Percentiles rank a stretch among this genome's conserved stretches.
Conservation (phyloP, 352 stramenopile genomes). For the Phytophthora pseudosyringae region DNA sequence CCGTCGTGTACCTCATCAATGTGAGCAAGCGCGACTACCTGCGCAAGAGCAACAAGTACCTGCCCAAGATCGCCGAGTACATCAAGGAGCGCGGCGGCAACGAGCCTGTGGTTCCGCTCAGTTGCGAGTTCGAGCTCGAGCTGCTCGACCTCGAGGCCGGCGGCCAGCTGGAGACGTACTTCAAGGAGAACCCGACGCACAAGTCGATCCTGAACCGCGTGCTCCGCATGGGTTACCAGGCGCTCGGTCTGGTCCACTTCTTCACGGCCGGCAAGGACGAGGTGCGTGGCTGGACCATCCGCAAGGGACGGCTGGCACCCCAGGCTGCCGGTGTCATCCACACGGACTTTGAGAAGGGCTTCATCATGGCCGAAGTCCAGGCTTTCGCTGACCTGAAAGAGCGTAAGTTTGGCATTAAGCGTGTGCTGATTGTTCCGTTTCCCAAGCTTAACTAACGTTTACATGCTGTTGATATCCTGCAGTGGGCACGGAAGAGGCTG, state of each 20-base stretch:
- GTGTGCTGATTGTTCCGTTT: not conserved
- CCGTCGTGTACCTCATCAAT: conserved; percentile 99
- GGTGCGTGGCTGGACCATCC: conserved; percentile 99
- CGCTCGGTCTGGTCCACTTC: conserved; percentile 98
- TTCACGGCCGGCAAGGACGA: conserved; percentile 99
- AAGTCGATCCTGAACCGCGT: conserved; percentile 96
- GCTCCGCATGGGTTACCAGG: conserved; percentile 97
- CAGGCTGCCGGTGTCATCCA: conserved; percentile 99
- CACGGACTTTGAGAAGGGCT: conserved; percentile 99
- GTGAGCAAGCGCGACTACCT: conserved; percentile 99
- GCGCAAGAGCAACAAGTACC: conserved; percentile 97
- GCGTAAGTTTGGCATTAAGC: conserved; percentile 53
- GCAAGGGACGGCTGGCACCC: conserved; percentile 95
- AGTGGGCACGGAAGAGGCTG: conserved; percentile 86
- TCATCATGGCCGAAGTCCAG: conserved; percentile 97
- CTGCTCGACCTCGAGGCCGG: conserved; percentile 78
- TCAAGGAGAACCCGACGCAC: conserved; percentile 85
- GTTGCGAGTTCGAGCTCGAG: conserved; percentile 98
- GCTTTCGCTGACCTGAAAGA: conserved; percentile 91
- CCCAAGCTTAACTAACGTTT: conserved; percentile 13
- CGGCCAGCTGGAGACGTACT: conserved; percentile 68
- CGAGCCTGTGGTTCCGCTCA: conserved; percentile 97
- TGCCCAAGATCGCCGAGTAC: conserved; percentile 98
- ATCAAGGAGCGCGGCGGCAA: conserved; percentile 96
- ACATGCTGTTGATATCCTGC: conserved; percentile 8